A percentile compares a stretch with the other conserved stretches of the same genome.
phyloP scores from a whole-genome alignment of 179 eudicot genomes.

The Nepenthes alata region DNA sequence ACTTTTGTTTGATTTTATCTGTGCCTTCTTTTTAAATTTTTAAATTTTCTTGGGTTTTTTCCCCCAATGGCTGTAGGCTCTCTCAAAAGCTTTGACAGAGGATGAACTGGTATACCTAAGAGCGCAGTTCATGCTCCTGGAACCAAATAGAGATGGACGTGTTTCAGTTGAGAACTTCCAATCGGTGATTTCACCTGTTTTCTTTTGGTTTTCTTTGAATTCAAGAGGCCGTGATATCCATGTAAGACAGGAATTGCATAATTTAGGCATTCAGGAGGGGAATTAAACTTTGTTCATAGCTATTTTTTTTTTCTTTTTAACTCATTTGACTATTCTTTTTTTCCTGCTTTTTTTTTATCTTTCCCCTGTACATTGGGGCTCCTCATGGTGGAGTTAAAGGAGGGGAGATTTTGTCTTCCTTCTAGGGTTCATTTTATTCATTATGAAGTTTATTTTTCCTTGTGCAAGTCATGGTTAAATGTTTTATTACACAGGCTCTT shows the following conservation, averaged over 20 bases:
- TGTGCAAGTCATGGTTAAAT: not conserved
- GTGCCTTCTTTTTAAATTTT: not conserved
- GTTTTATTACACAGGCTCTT: constrained; percentile 53
- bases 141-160: constrained; percentile 62
- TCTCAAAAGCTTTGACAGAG: constrained; percentile 50
- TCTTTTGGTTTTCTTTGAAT: not conserved
- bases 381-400: no score
- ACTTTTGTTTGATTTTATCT: not conserved
- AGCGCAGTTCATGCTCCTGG: constrained; percentile 67
- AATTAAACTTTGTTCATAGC: not conserved
- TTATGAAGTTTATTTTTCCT: no score
- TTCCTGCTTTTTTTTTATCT: no score
- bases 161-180: constrained; percentile 67
- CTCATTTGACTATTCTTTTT: no score
- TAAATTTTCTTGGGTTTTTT: no score
- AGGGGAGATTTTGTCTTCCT: no score
- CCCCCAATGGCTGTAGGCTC: constrained; percentile 23
- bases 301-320: not conserved
- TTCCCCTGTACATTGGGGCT: no score
- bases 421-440: no score
- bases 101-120: constrained; percentile 51
- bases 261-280: not conserved
- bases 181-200: constrained; percentile 27
- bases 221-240: no score
- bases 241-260: no score